Base-by-base conservation (phyloP, 345 rosid genomes). In the Aquilaria malaccensis region DNA sequence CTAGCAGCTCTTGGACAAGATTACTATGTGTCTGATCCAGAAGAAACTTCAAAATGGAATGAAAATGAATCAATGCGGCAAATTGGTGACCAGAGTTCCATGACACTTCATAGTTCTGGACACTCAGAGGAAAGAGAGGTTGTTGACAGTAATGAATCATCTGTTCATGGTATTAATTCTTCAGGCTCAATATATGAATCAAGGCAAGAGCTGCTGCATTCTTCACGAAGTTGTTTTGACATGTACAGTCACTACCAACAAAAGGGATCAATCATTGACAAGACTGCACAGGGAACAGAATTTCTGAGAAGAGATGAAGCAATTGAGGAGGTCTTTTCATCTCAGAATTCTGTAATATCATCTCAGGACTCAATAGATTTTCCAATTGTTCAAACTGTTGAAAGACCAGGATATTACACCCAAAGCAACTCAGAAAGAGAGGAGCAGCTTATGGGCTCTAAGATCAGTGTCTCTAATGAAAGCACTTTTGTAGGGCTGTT, bases 301-400 rank as follows among this genome's bases (percentile, higher is more conserved):
- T 56, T 50, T 65, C 55, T 41, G 22, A 57, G 45, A 53, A 74
- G 52, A 63, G 72, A 68, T 37, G 66, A 47, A 50, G 55, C 67
- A 62, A 64, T 56, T 41, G 53, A 51, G 22, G 73, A 75, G 45
- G 64, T 47, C 32, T 7, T 75, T 61, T 81, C 85, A 55, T 81
- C 81, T 65, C 93, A 82, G 63, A 86, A 75, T 68, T 85, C 95
- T 13, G 77, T 61, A 14, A 12, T 76, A 65, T 79, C 94, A 70
- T 76, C 77, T 57, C 89, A 79, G 56, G 70, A 73, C 52, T 77
- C 88, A 14, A 13, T 58, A 52, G 70, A 74, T 60, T 67, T 67
- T 59, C 63, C 82, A 58, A 58, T 68, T 69, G 70, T 63, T 70
- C 76, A 81, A 73, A 59, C 65, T 55, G 73, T 63, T 62, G 86